Conservation (phyloP, 768 basidiomycete genomes). For the Coprinopsis marcescibilis region DNA sequence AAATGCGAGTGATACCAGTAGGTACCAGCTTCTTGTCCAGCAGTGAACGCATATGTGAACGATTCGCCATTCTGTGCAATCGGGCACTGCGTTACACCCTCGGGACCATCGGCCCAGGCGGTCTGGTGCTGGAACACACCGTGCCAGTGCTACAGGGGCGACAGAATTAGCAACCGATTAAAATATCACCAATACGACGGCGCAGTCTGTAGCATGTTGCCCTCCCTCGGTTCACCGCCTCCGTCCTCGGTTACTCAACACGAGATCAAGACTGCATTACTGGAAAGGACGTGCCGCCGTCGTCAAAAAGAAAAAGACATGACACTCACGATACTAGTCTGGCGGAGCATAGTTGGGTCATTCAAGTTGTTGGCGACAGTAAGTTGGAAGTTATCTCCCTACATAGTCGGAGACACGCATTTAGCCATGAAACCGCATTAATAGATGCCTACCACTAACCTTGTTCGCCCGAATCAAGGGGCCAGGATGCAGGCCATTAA, state of each 20-base stretch:
- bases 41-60: slow-evolving; percentile 37
- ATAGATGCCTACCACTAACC: slow-evolving; percentile 11
- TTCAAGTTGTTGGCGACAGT: slow-evolving; percentile 40
- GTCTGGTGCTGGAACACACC: slow-evolving; percentile 39
- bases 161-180: neutral
- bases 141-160: slow-evolving; percentile 41
- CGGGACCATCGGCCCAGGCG: slow-evolving; percentile 41
- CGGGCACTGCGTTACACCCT: slow-evolving; percentile 42
- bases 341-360: slow-evolving; percentile 28
- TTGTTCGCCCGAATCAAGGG: slow-evolving; percentile 24
- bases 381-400: slow-evolving; percentile 33
- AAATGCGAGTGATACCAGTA: slow-evolving; percentile 35
- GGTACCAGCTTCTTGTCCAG: slow-evolving; percentile 23
- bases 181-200: too few species aligned
- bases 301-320: too few species aligned
- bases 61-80: slow-evolving; percentile 31
- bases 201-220: too few species aligned
- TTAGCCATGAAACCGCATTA: neutral
- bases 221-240: too few species aligned
- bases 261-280: too few species aligned
- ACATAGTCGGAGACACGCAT: neutral
- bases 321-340: slow-evolving; percentile 26
- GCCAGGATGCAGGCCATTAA: slow-evolving; percentile 23
- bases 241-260: too few species aligned
- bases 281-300: too few species aligned